Base-by-base conservation (phyloP, 352 stramenopile genomes). In the Phytophthora fragariae region DNA sequence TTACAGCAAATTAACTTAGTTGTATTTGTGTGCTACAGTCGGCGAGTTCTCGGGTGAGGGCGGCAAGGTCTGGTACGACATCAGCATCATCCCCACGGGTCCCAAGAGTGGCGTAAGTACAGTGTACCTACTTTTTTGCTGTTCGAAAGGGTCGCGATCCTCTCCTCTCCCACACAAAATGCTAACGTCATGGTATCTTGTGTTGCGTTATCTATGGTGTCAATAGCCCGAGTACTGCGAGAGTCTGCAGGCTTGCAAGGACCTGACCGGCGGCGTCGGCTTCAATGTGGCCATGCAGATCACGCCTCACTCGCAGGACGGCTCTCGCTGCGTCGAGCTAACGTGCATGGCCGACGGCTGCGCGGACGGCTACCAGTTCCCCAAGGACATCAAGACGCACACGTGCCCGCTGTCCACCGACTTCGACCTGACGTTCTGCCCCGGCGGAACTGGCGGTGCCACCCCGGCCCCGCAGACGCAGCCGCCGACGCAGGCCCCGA, bases 241-340 rank as follows among this genome's bases (percentile, higher is more conserved):
- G 0, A 90, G 66, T 57, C 67, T 92, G 6, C 73, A 75, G 17
- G 75, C 50, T 1, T 94, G 88, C 64, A 92, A 92, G 77, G 68
- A 72, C n/a, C 31, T 78, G 14, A 94, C 85, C 0, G 87, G 88
- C 12, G 83, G 79, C 53, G 76, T 86, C 1, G 84, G 85, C 47
- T 95, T 89, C 62, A 94, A 92, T 64, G 65, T 79, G 24, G 57
- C 85, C 52, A 92, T 94, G 76, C 78, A 88, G 72, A 92, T 94
- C 65, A 68, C 77, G 0, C 83, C 85, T 0, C 76, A 68, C 55
- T 70, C 70, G 1, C 56, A 60, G 21, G 70, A 80, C 44, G 80
- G 80, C n/a, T 49, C 10, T 6, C 80, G 81, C 21, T 94, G 84
- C 52, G 52, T 73, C 7, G 79, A 75, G n/a, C 76, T 90, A 17